Evolutionary conservation across 2,329 filamentous ascomycete genomes (phyloP), one percentile per base, ranked within the genome.

Genomic region (Fusarium falciforme): DNA sequence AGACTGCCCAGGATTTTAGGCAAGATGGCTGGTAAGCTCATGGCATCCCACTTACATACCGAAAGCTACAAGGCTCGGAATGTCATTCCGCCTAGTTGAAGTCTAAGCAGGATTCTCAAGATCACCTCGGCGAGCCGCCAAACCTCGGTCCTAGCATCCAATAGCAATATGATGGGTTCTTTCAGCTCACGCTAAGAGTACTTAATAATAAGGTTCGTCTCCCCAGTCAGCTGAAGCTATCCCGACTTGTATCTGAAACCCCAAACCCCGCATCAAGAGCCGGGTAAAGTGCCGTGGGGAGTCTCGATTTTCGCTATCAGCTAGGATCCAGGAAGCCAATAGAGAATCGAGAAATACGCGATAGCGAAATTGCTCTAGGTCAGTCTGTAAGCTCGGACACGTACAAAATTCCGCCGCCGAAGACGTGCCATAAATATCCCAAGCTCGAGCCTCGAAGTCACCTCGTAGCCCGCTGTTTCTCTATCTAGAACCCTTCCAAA

Each of bases 211-310:
- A 29, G 9, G 22, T 29, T 8, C 14, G 3, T 29, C 8, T n/a
- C 6, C 25, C 8, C 9, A 10, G 44, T n/a, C 25, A 49, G 25
- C 44, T 29, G 25, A 29, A 49, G 44, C 44, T 49, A 49, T 49
- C 44, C 25, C 25, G 25, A 49, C 44, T 12, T 12, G n/a, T n/a
- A 29, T 25, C 25, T 29, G 25, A 29, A 49, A 49, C 25, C 25
- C 12, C 16, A 29, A 29, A 49, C 44, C 44, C 44, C 44, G 44
- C 44, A 29, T 49, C 10, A 49, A 29, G 25, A 49, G 44, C 44
- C 44, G 44, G n/a, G 9, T 3, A 17, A 49, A 27, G 44, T 49
- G 44, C 44, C 44, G 44, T 8, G 44, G 17, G 25, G 25, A 17
- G 44, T 49, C 44, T 49, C 0, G 44, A 49, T 1, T 29, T n/a